These are phyloP conservation scores for Calonectria naviculata DNA, from an alignment of 2,329 filamentous ascomycete genomes.

Conservation along the genomic window DNA sequence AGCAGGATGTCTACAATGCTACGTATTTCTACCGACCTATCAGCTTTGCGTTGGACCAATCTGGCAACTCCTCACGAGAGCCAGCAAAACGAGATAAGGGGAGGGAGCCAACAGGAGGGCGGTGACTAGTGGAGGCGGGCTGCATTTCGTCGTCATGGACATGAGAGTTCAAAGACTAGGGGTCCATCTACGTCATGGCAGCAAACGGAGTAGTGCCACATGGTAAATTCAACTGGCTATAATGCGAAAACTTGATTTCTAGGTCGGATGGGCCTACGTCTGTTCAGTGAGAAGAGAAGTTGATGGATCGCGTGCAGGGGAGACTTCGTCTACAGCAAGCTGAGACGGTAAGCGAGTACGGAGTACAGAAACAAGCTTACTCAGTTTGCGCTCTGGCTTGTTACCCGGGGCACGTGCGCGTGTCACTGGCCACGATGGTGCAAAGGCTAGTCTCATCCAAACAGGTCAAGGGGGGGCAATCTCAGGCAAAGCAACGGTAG, in stretches of 20 bases:
- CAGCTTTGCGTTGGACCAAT: neutral
- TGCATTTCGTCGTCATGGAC: constrained; percentile 5
- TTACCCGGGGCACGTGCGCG: neutral
- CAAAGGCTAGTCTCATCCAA: neutral
- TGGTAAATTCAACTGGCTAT: neutral
- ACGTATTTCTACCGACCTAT: neutral
- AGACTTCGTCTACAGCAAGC: neutral
- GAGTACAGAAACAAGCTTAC: neutral
- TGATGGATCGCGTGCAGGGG: neutral
- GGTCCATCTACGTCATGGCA: constrained; percentile 12
- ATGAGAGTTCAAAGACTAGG: neutral
- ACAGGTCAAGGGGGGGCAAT: neutral
- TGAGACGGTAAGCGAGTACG: neutral
- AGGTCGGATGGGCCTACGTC: neutral
- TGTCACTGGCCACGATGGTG: neutral
- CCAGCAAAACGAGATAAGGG: neutral
- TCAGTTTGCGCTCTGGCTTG: neutral
- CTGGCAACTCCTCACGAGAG: constrained; percentile 8
- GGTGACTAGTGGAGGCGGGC: neutral
- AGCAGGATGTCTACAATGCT: too few species aligned
- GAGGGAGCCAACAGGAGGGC: neutral
- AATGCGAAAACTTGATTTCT: neutral
- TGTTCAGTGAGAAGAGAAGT: neutral
- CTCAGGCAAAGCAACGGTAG: neutral
- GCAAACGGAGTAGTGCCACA: neutral